Percentiles rank a stretch among this genome's conserved stretches.
phyloP scores from a whole-genome alignment of 768 basidiomycete genomes.

The Hydnum rufescens region DNA sequence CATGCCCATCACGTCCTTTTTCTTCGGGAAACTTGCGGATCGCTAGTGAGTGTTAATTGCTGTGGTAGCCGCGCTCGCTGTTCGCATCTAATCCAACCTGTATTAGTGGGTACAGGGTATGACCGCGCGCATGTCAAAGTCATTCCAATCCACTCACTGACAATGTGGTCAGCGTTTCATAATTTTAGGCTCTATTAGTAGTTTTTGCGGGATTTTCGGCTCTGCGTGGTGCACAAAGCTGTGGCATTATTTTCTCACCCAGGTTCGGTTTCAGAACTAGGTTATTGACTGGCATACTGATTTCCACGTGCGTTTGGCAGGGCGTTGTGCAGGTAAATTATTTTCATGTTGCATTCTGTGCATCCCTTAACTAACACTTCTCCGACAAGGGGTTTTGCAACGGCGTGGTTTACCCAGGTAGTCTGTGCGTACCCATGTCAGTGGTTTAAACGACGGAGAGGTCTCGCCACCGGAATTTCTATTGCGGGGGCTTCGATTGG shows the following conservation, averaged over 20 bases:
- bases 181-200: slow-evolving; percentile 4
- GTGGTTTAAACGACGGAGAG: slow-evolving; percentile 10
- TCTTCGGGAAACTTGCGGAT: slow-evolving; percentile 10
- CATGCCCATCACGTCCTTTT: slow-evolving; percentile 10
- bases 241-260: slow-evolving; percentile 11
- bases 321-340: too few relatives aligned
- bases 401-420: neutral
- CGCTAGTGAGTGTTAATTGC: slow-evolving; percentile 6
- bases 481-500: slow-evolving; percentile 10
- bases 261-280: slow-evolving; percentile 3
- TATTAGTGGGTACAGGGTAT: neutral
- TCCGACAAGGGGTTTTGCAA: too few relatives aligned
- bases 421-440: slow-evolving; percentile 8
- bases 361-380: too few relatives aligned
- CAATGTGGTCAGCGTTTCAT: slow-evolving; percentile 9
- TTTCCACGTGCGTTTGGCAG: too few relatives aligned
- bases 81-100: neutral
- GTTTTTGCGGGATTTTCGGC: slow-evolving; percentile 1
- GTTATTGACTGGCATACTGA: too few relatives aligned
- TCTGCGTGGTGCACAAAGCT: slow-evolving; percentile 10
- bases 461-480: slow-evolving; percentile 9
- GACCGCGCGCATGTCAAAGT: neutral
- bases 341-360: too few relatives aligned
- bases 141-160: neutral
- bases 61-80: neutral